A percentile compares a stretch with the other conserved stretches of the same genome.
These are phyloP conservation scores for Dioscorea alata DNA, from an alignment of 106 monocot genomes.

Conservation along the genomic window DNA sequence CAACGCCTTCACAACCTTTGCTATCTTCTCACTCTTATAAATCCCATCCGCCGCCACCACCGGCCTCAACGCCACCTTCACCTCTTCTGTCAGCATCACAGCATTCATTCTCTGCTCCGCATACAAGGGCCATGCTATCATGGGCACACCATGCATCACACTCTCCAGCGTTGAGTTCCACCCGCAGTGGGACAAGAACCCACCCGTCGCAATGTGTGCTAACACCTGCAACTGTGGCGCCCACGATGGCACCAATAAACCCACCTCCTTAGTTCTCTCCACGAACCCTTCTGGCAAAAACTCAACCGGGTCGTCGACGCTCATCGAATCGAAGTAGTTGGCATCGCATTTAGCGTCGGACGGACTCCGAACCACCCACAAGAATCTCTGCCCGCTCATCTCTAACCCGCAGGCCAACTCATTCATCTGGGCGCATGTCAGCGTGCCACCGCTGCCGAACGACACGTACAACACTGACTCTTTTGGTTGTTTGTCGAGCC, in stretches of 20 bases:
- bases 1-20: conserved; percentile 27
- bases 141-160: conserved; percentile 48
- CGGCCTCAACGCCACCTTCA: conserved; percentile 27
- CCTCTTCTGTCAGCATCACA: conserved; percentile 41
- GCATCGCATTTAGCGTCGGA: conserved; percentile 5
- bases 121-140: conserved; percentile 78
- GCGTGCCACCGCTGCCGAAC: conserved; percentile 62
- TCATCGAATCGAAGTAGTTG: conserved; percentile 12
- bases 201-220: conserved; percentile 29
- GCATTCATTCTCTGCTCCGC: conserved; percentile 79
- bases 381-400: conserved; percentile 38
- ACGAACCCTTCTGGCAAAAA: conserved; percentile 56
- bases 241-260: conserved; percentile 53
- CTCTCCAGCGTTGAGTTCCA: conserved; percentile 54
- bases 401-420: conserved; percentile 60
- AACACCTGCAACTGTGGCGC: conserved; percentile 51
- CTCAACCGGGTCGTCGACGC: conserved; percentile 5
- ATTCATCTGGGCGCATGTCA: conserved; percentile 25
- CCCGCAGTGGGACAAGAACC: conserved; percentile 33
- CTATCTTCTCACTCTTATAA: conserved; percentile 34
- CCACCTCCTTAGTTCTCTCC: conserved; percentile 32
- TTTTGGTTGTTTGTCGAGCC: conserved; percentile 44
- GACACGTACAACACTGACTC: conserved; percentile 54
- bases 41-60: conserved; percentile 13
- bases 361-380: conserved; percentile 51